phyloP scores from a whole-genome alignment of 2,329 filamentous ascomycete species.

The Annulohypoxylon truncatum region DNA sequence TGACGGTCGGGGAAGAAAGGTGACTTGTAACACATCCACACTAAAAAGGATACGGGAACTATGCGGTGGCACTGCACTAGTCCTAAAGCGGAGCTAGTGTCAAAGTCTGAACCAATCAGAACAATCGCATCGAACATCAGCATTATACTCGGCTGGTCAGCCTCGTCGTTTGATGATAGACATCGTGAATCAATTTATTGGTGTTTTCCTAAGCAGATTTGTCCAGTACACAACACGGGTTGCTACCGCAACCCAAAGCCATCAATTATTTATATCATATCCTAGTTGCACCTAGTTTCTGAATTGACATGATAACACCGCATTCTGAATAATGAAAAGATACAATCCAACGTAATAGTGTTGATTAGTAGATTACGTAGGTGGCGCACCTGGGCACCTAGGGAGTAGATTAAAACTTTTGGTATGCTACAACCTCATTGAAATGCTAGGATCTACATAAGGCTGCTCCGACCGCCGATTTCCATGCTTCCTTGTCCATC shows the following conservation, averaged over 20 bases:
- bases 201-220: not conserved
- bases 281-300: too few relatives aligned
- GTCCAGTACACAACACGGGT: not conserved
- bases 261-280: not conserved
- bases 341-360: not conserved
- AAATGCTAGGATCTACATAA: slow-evolving; percentile 76
- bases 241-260: not conserved
- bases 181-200: slow-evolving; percentile 14
- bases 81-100: not conserved
- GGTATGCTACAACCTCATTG: not conserved
- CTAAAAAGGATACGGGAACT: not conserved
- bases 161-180: not conserved
- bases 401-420: slow-evolving; percentile 15
- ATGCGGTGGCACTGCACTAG: slow-evolving; percentile 3
- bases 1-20: slow-evolving; percentile 2
- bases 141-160: slow-evolving; percentile 24
- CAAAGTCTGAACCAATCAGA: slow-evolving; percentile 28
- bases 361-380: not conserved
- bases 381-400: too few relatives aligned
- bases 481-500: slow-evolving; percentile 92
- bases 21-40: slow-evolving; percentile 10
- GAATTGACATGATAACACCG: too few relatives aligned
- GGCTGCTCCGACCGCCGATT: slow-evolving; percentile 88
- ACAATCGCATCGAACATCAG: slow-evolving; percentile 13
- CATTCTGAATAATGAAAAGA: not conserved